Conservation (phyloP, 2,329 filamentous ascomycete genomes). For the Zarea fungicola region DNA sequence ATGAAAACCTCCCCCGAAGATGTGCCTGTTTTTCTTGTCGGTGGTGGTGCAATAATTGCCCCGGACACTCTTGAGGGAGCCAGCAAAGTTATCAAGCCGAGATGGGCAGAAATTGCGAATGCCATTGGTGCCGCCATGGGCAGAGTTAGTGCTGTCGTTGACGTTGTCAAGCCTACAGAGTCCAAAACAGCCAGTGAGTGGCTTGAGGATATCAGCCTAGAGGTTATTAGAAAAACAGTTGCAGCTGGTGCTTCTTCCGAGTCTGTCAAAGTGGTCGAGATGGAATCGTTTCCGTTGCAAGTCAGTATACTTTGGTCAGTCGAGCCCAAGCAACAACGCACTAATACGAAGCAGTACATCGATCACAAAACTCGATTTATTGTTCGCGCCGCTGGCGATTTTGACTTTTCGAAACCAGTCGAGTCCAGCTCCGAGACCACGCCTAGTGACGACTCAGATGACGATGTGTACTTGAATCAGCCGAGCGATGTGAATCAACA, state of each 20-base stretch:
- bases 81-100: constrained; percentile 50
- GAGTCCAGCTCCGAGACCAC: neutral
- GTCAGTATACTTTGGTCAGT: constrained; percentile 22
- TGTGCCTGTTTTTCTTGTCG: constrained; percentile 56
- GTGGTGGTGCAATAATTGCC: constrained; percentile 56
- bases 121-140: constrained; percentile 61
- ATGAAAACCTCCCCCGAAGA: constrained; percentile 60
- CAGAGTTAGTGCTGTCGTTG: constrained; percentile 50
- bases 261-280: constrained; percentile 44
- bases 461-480: constrained; percentile 21
- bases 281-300: constrained; percentile 50
- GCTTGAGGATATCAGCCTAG: constrained; percentile 32
- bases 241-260: constrained; percentile 39
- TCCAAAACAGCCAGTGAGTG: constrained; percentile 32
- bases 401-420: constrained; percentile 34
- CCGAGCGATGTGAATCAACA: neutral
- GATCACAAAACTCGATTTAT: constrained; percentile 51
- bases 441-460: constrained; percentile 10
- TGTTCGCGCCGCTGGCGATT: constrained; percentile 54
- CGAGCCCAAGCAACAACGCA: neutral
- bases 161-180: constrained; percentile 46
- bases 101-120: constrained; percentile 56
- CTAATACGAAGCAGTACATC: constrained; percentile 35
- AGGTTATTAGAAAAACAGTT: constrained; percentile 40
- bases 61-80: constrained; percentile 51